A percentile compares a stretch with the other conserved stretches of the same genome.
phyloP scores from a whole-genome alignment of 164 flowering plant species.

The Tetrastigma voinierianum region DNA sequence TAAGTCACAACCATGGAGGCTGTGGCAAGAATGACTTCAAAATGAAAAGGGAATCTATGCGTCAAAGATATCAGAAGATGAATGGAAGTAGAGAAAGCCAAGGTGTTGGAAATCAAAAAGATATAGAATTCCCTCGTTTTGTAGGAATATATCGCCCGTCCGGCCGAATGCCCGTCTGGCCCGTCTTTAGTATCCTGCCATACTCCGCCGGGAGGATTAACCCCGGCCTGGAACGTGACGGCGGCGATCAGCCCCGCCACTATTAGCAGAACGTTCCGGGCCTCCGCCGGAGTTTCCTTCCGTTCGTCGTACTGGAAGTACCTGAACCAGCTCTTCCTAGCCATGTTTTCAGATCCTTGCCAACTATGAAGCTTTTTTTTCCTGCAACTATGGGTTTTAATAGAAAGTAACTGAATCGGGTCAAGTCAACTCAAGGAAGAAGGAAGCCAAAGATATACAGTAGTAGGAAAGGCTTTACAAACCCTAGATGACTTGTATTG shows the following conservation, averaged over 20 bases:
- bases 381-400: too few species aligned
- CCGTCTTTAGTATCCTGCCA: conserved; percentile 3
- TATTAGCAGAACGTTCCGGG: background rate
- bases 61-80: conserved; percentile 16
- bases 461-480: too few species aligned
- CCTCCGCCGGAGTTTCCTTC: background rate
- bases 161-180: background rate
- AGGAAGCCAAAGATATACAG: too few species aligned
- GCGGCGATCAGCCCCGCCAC: conserved; percentile 3
- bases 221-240: conserved; percentile 7
- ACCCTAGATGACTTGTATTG: too few species aligned
- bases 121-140: conserved; percentile 1
- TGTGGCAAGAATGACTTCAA: conserved; percentile 14
- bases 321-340: background rate
- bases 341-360: too few species aligned
- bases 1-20: conserved; percentile 16
- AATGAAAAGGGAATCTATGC: conserved; percentile 14
- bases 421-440: too few species aligned
- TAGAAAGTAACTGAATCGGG: too few species aligned
- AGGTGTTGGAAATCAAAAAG: conserved; percentile 14
- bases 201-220: conserved; percentile 7
- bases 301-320: conserved; percentile 6
- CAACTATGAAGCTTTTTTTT: too few species aligned
- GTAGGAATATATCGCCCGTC: conserved; percentile 9
- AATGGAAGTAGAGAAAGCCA: conserved; percentile 18